Percentiles rank a stretch among this genome's conserved stretches.
phyloP scores from a whole-genome alignment of 352 stramenopile species.

The Phytophthora vignae region DNA sequence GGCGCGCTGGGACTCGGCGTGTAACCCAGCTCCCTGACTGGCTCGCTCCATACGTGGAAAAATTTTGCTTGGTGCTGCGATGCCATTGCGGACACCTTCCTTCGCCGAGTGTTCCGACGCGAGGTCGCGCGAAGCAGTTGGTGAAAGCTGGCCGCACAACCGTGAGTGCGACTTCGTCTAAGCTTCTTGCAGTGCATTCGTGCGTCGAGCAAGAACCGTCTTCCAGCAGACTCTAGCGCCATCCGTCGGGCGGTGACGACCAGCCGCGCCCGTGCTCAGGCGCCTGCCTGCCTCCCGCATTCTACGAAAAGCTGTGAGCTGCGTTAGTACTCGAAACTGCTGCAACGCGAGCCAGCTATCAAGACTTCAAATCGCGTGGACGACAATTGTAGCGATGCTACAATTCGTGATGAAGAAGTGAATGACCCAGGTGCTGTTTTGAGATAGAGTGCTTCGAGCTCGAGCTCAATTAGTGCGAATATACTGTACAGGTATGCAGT shows the following conservation, averaged over 20 bases:
- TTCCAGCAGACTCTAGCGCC: constrained; percentile 18
- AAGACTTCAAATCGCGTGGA: neutral
- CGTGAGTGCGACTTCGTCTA: constrained; percentile 8
- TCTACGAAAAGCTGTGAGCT: neutral
- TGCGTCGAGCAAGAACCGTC: constrained; percentile 21
- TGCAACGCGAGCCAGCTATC: neutral
- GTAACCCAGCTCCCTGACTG: constrained; percentile 27
- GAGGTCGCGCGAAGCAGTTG: constrained; percentile 7
- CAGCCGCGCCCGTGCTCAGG: no score
- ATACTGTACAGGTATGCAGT: neutral
- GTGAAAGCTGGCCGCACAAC: neutral
- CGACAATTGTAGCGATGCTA: neutral
- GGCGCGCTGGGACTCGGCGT: constrained; percentile 23
- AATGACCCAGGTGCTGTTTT: neutral
- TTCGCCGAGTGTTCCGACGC: constrained; percentile 13
- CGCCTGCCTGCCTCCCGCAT: neutral
- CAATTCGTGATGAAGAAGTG: neutral
- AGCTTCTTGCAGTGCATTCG: constrained; percentile 13
- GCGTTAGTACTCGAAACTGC: neutral
- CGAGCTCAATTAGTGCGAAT: no score
- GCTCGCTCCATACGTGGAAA: constrained; percentile 35
- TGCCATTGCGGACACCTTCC: constrained; percentile 22
- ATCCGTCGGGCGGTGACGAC: neutral
- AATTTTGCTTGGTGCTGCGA: constrained; percentile 4
- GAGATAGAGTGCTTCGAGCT: neutral